Conservation (phyloP, 1,284 basidiomycete species). For the Trichosporon coremiiforme region DNA sequence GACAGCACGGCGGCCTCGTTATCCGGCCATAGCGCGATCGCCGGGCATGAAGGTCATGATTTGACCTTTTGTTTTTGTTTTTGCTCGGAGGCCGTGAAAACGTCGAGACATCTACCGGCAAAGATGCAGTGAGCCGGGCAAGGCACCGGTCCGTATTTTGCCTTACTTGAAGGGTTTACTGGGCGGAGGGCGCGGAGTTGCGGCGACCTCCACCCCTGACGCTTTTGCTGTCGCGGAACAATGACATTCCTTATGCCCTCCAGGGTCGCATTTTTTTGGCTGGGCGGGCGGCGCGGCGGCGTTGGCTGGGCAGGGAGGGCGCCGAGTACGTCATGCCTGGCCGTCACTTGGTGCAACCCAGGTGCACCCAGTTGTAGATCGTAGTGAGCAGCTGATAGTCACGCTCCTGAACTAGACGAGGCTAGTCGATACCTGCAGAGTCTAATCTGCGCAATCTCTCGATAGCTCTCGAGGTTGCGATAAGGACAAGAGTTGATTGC, state of each 20-base stretch:
- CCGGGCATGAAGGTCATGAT: background rate
- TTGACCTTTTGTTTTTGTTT: background rate
- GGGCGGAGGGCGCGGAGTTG: background rate
- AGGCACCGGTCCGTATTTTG: background rate
- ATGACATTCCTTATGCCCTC: background rate
- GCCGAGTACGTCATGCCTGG: slow-evolving; percentile 6
- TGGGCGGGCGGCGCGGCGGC: background rate
- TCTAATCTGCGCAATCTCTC: background rate
- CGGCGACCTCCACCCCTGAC: background rate
- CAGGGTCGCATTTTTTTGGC: too few species aligned
- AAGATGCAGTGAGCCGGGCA: background rate
- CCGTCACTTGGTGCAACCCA: background rate
- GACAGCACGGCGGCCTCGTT: background rate
- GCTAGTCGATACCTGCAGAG: background rate
- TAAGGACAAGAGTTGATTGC: background rate
- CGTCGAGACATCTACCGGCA: background rate
- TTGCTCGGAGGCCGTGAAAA: background rate
- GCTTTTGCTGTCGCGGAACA: background rate
- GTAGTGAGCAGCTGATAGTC: background rate
- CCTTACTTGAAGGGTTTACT: too few species aligned
- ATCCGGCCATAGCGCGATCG: background rate
- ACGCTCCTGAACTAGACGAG: background rate
- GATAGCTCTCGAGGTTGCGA: background rate
- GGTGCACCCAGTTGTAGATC: background rate
- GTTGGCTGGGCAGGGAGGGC: background rate